Evolutionary conservation across 495 filamentous ascomycete species (phyloP).

Genomic region (Neurospora sp.): DNA sequence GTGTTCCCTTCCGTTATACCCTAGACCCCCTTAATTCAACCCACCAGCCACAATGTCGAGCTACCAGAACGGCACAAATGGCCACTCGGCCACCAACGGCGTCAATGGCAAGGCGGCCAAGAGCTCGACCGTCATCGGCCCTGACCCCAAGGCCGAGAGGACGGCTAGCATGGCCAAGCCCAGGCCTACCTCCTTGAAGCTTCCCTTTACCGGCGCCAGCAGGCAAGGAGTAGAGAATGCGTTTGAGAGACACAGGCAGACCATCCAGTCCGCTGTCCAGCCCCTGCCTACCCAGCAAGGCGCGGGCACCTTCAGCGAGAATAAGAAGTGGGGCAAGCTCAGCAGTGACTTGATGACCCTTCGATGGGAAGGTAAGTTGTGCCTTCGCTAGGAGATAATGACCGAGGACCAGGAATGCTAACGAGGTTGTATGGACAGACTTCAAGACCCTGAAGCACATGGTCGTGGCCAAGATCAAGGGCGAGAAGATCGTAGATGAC

Average conservation of each 20-base stretch:
- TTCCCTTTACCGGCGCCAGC: slow-evolving; percentile 19
- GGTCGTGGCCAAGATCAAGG: slow-evolving; percentile 28
- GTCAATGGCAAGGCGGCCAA: slow-evolving; percentile 3
- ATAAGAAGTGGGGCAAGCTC: slow-evolving; percentile 39
- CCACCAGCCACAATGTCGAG: slow-evolving; percentile 4
- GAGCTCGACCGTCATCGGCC: background rate
- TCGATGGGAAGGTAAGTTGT: slow-evolving; percentile 24
- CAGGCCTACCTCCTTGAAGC: slow-evolving; percentile 8
- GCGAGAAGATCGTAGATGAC: slow-evolving; percentile 53
- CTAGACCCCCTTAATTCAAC: background rate
- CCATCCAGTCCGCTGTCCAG: slow-evolving; percentile 53
- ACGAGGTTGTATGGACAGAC: slow-evolving; percentile 15
- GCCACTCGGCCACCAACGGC: background rate
- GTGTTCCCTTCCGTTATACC: background rate
- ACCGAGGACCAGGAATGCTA: background rate
- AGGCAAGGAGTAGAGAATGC: slow-evolving; percentile 34
- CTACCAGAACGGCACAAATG: slow-evolving; percentile 4
- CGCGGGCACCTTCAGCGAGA: slow-evolving; percentile 41
- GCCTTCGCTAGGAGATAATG: background rate
- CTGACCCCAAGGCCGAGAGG: background rate
- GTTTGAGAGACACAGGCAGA: slow-evolving; percentile 52
- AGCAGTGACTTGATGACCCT: slow-evolving; percentile 54
- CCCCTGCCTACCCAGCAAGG: slow-evolving; percentile 59
- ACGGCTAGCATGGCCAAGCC: slow-evolving; percentile 17
- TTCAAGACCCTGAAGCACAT: slow-evolving; percentile 29